These are phyloP conservation scores for Arthrinium phaeospermum DNA, from an alignment of 2,329 filamentous ascomycete genomes.

Conservation along the genomic window DNA sequence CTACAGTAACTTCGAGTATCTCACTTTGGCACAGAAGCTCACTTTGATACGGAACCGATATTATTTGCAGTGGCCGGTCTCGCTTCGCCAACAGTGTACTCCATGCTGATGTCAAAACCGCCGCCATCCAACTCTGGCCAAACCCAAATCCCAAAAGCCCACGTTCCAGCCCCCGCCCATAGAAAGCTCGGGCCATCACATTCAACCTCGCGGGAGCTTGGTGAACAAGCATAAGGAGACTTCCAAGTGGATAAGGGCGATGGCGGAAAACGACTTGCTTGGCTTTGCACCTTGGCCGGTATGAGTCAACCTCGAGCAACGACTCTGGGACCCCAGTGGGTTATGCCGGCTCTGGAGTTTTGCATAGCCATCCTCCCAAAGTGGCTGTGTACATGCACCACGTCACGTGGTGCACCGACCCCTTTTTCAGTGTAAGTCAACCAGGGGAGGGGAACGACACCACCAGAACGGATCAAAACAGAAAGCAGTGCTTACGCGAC, in stretches of 20 bases:
- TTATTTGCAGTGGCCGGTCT: not conserved
- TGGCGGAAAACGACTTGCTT: not conserved
- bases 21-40: not conserved
- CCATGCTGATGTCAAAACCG: not conserved
- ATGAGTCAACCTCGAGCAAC: not conserved
- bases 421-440: not conserved
- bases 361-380: not conserved
- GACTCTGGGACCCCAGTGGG: not conserved
- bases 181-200: not conserved
- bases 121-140: not conserved
- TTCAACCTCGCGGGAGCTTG: not conserved
- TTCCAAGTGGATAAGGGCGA: not conserved
- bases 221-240: not conserved
- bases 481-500: not conserved
- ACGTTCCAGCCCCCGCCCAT: not conserved
- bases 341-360: not conserved
- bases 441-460: not conserved
- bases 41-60: not conserved
- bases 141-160: not conserved
- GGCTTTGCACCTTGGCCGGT: not conserved
- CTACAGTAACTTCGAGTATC: no score
- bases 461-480: not conserved
- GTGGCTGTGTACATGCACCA: not conserved
- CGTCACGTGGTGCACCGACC: not conserved
- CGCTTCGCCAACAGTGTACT: not conserved